Evolutionary conservation across 148 eudicot genomes (phyloP).

Genomic region (Rhododendron simsii): DNA sequence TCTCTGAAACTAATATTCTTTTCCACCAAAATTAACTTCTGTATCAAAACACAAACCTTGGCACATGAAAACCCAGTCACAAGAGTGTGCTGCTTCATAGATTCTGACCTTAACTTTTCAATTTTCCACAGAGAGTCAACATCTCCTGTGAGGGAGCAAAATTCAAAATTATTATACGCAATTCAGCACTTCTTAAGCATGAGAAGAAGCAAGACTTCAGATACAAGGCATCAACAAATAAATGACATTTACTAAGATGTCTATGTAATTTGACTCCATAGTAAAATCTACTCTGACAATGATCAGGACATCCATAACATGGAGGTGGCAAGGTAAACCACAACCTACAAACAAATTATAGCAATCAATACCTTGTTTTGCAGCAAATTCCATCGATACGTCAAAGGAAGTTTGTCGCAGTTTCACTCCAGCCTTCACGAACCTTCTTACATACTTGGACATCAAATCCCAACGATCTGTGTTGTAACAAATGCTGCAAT

Average conservation of each 20-base stretch:
- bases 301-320: slow-evolving; percentile 1
- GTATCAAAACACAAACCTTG: slow-evolving; percentile 43
- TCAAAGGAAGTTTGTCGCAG: slow-evolving; percentile 72
- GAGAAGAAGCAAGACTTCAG: background rate
- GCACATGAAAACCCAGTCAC: slow-evolving; percentile 76
- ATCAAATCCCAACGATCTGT: slow-evolving; percentile 69
- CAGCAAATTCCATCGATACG: slow-evolving; percentile 78
- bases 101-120: slow-evolving; percentile 76
- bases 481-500: slow-evolving; percentile 76
- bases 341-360: background rate
- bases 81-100: slow-evolving; percentile 56
- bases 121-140: slow-evolving; percentile 69
- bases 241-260: background rate
- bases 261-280: background rate
- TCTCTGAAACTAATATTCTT: background rate
- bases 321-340: background rate
- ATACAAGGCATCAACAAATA: background rate
- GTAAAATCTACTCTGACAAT: background rate
- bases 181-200: background rate
- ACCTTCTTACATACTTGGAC: slow-evolving; percentile 63
- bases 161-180: background rate
- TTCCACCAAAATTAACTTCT: background rate
- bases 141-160: slow-evolving; percentile 52
- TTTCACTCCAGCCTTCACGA: slow-evolving; percentile 63
- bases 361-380: slow-evolving; percentile 51